Evolutionary conservation across 805 yeast genomes (phyloP).

Genomic region (Ogataea naganishii): DNA sequence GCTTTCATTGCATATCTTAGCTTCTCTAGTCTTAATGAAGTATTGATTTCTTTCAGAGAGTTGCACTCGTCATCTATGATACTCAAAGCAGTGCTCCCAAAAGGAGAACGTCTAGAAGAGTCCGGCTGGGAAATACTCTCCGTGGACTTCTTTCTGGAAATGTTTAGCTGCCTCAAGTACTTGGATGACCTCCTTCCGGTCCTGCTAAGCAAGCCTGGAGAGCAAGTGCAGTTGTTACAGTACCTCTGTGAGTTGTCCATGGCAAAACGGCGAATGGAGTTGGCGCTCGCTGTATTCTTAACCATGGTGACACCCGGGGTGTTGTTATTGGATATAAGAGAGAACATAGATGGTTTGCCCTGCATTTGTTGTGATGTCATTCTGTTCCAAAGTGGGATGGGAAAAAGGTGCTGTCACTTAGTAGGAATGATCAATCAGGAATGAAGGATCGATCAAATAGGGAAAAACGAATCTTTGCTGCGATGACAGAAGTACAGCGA

Average conservation of each 20-base stretch:
- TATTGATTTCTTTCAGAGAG: conserved; percentile 37
- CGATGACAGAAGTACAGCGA: not conserved
- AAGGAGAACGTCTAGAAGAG: conserved; percentile 9
- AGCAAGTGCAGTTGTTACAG: conserved; percentile 74
- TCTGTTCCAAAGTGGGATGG: too few relatives aligned
- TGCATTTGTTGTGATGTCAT: conserved; percentile 23
- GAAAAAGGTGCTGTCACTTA: too few relatives aligned
- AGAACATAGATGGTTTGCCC: conserved; percentile 33
- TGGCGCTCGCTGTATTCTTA: conserved; percentile 12
- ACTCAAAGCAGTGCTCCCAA: conserved; percentile 5
- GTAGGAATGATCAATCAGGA: too few relatives aligned
- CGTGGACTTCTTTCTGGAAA: conserved; percentile 20
- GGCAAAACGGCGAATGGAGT: not conserved
- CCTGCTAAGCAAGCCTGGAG: conserved; percentile 72
- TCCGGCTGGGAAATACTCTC: conserved; percentile 18
- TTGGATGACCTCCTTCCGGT: conserved; percentile 51
- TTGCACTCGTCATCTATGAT: conserved; percentile 8
- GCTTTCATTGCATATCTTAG: conserved; percentile 59
- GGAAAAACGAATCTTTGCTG: not conserved
- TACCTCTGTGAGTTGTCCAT: conserved; percentile 34
- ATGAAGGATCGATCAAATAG: too few relatives aligned
- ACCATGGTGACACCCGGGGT: conserved; percentile 23
- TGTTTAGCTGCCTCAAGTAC: conserved; percentile 22
- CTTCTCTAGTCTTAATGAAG: conserved; percentile 48
- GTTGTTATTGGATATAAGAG: conserved; percentile 24